Conservation (phyloP, 2,329 filamentous ascomycete species). For the Setomelanomma holmii region DNA sequence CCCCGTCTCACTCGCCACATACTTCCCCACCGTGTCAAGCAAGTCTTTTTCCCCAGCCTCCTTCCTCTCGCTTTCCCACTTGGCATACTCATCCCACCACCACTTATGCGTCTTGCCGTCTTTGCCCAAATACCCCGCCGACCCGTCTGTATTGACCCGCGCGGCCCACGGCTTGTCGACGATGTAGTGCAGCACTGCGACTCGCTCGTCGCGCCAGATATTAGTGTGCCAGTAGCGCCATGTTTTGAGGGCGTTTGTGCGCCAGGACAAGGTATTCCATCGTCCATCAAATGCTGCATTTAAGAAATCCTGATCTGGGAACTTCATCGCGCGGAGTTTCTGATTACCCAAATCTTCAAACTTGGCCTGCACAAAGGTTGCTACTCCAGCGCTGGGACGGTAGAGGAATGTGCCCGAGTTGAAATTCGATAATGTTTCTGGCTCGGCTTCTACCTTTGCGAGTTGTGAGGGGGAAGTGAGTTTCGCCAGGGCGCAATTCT, state of each 20-base stretch:
- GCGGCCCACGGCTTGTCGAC: conserved; percentile 64
- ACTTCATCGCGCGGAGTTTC: conserved; percentile 54
- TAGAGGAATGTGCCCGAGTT: conserved; percentile 63
- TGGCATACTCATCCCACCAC: conserved; percentile 60
- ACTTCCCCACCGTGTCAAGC: conserved; percentile 25
- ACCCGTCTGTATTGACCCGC: conserved; percentile 50
- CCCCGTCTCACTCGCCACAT: conserved; percentile 30
- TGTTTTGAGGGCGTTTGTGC: conserved; percentile 62
- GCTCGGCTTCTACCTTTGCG: conserved; percentile 39
- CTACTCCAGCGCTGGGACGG: conserved; percentile 50
- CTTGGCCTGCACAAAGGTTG: conserved; percentile 49
- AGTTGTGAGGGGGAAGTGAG: conserved; percentile 43
- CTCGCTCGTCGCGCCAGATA: conserved; percentile 59
- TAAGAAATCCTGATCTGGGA: conserved; percentile 63
- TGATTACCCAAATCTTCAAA: conserved; percentile 48
- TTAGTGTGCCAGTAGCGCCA: conserved; percentile 61
- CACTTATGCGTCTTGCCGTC: conserved; percentile 61
- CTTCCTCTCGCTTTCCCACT: conserved; percentile 48
- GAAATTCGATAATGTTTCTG: conserved; percentile 54
- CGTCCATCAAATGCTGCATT: conserved; percentile 55
- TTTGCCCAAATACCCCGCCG: conserved; percentile 57
- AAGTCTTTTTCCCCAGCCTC: conserved; percentile 24
- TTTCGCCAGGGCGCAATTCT: conserved; percentile 59
- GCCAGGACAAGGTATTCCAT: conserved; percentile 58
- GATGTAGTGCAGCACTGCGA: conserved; percentile 61